A percentile compares a stretch with the other conserved stretches of the same genome.
These are phyloP conservation scores for Septoria linicola DNA, from an alignment of 2,329 filamentous ascomycete genomes.

Conservation along the genomic window DNA sequence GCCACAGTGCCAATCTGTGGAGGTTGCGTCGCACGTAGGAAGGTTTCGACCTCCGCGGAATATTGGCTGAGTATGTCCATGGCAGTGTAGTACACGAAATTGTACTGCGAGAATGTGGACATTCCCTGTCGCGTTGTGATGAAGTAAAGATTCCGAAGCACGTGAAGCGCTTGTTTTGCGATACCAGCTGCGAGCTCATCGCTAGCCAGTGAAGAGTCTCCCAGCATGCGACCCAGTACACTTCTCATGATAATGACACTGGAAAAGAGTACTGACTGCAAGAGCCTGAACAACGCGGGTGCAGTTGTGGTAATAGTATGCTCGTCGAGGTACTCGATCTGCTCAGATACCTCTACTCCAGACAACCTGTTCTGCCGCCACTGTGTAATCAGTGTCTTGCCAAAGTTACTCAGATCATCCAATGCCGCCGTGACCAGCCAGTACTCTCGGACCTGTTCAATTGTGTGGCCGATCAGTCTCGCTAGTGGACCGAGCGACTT, in stretches of 20 bases:
- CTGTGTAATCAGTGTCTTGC: conserved; percentile 63
- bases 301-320: conserved; percentile 65
- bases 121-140: conserved; percentile 73
- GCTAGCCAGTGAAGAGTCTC: conserved; percentile 55
- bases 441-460: conserved; percentile 57
- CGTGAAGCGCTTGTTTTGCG: conserved; percentile 69
- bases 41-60: conserved; percentile 62
- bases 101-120: conserved; percentile 76
- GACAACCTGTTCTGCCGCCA: conserved; percentile 77
- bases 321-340: conserved; percentile 61
- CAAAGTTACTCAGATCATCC: conserved; percentile 67
- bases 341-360: conserved; percentile 66
- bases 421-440: conserved; percentile 54
- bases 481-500: conserved; percentile 67
- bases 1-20: conserved; percentile 56
- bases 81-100: conserved; percentile 77
- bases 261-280: conserved; percentile 74
- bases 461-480: conserved; percentile 62
- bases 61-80: conserved; percentile 79
- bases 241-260: conserved; percentile 73
- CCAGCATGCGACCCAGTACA: conserved; percentile 64
- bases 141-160: conserved; percentile 76
- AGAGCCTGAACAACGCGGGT: conserved; percentile 69
- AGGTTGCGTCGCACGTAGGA: conserved; percentile 64
- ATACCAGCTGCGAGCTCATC: conserved; percentile 62